A percentile compares a stretch with the other conserved stretches of the same genome.
These are phyloP conservation scores for Penicillium sp. DNA, from an alignment of 2,329 filamentous ascomycete genomes.

Conservation along the genomic window DNA sequence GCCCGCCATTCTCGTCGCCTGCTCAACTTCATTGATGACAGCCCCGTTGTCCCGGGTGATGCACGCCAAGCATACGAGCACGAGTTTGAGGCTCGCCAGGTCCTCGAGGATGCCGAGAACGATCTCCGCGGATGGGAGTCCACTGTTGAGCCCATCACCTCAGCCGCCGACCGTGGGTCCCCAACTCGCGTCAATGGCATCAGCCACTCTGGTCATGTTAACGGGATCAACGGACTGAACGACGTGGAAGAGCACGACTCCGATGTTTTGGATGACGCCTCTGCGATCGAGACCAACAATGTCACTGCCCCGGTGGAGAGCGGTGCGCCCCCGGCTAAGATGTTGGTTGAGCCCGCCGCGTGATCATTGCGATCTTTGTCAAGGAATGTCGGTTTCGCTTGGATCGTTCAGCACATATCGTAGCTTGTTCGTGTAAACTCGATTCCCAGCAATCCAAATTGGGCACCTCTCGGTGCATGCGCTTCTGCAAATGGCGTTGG, in stretches of 20 bases:
- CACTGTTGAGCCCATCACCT: constrained; percentile 56
- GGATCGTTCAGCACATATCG: constrained; percentile 10
- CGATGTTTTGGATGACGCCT: constrained; percentile 5
- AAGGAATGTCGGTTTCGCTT: not conserved
- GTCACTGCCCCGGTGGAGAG: constrained; percentile 13
- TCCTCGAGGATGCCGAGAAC: constrained; percentile 90
- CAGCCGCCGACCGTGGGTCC: constrained; percentile 44
- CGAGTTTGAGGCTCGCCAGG: constrained; percentile 70
- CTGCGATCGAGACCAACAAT: constrained; percentile 2
- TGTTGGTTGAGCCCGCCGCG: constrained; percentile 15
- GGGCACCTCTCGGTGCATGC: constrained; percentile 4
- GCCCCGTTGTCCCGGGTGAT: constrained; percentile 85
- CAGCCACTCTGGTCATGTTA: not conserved
- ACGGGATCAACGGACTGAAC: not conserved
- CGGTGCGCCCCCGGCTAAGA: constrained; percentile 15
- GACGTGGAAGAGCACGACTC: constrained; percentile 9
- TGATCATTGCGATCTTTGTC: not conserved
- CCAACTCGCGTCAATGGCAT: not conserved
- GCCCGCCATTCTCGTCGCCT: constrained; percentile 87
- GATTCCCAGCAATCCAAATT: constrained; percentile 1
- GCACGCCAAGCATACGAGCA: constrained; percentile 68
- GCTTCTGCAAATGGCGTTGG: constrained; percentile 9
- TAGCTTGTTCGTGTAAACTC: constrained; percentile 14
- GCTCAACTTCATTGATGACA: constrained; percentile 83
- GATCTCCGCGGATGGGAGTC: constrained; percentile 76